phyloP scores from a whole-genome alignment of 441 rosid genomes.

The Mallotus japonicus region DNA sequence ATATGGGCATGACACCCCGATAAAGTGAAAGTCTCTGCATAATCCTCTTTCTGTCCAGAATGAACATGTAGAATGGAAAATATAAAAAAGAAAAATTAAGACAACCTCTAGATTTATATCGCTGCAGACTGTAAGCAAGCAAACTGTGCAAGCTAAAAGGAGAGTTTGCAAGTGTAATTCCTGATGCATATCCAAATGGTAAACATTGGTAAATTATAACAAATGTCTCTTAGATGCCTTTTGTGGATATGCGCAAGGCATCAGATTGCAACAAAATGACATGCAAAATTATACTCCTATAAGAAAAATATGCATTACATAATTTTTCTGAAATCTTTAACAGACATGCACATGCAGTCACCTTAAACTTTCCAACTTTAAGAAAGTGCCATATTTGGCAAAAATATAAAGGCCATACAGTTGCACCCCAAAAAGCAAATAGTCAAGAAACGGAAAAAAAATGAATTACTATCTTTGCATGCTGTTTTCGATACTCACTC shows the following conservation, averaged over 20 bases:
- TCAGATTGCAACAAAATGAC: neutral
- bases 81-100: neutral
- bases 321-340: neutral
- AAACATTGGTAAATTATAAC: neutral
- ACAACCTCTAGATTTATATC: neutral
- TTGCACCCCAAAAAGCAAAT: constrained; percentile 10
- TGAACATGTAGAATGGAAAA: constrained; percentile 11
- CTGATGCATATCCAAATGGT: neutral
- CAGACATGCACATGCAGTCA: neutral
- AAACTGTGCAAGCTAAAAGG: neutral
- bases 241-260: neutral
- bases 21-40: constrained; percentile 86
- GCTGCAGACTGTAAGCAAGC: neutral
- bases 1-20: constrained; percentile 85
- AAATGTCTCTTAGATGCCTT: neutral
- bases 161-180: neutral
- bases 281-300: neutral
- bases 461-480: neutral
- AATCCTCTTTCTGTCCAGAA: constrained; percentile 62
- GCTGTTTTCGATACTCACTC: constrained; percentile 49
- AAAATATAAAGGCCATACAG: neutral
- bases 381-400: neutral
- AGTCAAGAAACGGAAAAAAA: neutral
- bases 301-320: neutral
- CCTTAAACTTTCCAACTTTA: neutral